Conservation (phyloP, 2,329 filamentous ascomycete species). For the Fusarium solani-melongenae region DNA sequence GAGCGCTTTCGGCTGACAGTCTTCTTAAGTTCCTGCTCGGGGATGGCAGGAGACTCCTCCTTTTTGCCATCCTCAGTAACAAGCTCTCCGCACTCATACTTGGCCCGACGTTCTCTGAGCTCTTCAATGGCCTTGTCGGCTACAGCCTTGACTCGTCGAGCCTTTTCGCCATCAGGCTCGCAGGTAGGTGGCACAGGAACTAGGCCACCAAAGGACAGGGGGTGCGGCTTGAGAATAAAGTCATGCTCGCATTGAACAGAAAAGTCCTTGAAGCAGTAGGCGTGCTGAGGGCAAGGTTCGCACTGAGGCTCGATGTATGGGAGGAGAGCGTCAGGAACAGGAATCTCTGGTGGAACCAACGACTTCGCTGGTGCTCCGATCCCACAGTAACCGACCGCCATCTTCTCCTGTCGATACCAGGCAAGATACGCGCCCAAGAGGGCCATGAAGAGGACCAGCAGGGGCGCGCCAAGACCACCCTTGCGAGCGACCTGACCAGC, state of each 20-base stretch:
- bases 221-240: constrained; percentile 87
- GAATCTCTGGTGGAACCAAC: constrained; percentile 60
- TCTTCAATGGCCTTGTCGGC: constrained; percentile 90
- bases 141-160: constrained; percentile 84
- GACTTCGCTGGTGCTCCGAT: constrained; percentile 73
- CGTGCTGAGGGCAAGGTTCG: constrained; percentile 90
- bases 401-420: constrained; percentile 94
- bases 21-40: constrained; percentile 81
- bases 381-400: constrained; percentile 95
- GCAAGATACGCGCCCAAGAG: constrained; percentile 77
- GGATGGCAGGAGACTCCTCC: constrained; percentile 67
- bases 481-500: constrained; percentile 50
- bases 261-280: constrained; percentile 85
- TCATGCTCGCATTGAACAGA: constrained; percentile 84
- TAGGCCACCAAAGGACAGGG: constrained; percentile 82
- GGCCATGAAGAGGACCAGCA: constrained; percentile 77
- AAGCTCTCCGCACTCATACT: constrained; percentile 88
- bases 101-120: constrained; percentile 84
- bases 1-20: constrained; percentile 79
- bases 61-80: constrained; percentile 69
- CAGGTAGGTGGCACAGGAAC: constrained; percentile 90
- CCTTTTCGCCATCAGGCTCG: constrained; percentile 94
- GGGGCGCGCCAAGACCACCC: constrained; percentile 69
- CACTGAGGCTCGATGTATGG: constrained; percentile 81
- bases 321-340: constrained; percentile 77